phyloP scores from a whole-genome alignment of 257 asterid species.

The Fraxinus anomala region DNA sequence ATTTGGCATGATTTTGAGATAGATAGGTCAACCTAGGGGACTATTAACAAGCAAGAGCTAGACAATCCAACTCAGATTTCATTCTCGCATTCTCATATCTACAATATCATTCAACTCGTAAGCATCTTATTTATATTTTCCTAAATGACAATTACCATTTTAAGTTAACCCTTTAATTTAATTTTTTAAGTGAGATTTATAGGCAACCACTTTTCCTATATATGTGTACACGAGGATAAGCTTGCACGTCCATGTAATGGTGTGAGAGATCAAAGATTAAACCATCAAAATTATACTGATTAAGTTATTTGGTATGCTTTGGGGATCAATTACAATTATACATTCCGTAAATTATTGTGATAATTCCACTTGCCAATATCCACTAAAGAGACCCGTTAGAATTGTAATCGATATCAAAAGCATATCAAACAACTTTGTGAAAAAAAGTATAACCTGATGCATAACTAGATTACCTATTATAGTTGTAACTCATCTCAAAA shows the following conservation, averaged over 20 bases:
- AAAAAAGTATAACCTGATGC: no score
- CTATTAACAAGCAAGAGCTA: not conserved
- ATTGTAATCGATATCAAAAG: not conserved
- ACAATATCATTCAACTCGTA: not conserved
- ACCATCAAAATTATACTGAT: not conserved
- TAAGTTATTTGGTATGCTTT: not conserved
- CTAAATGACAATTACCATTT: not conserved
- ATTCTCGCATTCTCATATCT: not conserved
- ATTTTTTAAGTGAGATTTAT: not conserved
- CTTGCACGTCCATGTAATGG: not conserved
- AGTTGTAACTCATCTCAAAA: not conserved
- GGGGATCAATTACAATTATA: not conserved
- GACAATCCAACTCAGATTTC: not conserved
- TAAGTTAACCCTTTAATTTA: not conserved
- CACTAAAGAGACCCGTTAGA: not conserved
- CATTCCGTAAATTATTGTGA: not conserved
- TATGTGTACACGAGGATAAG: not conserved
- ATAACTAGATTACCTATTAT: not conserved
- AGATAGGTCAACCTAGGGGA: not conserved
- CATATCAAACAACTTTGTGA: not conserved
- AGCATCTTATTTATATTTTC: not conserved
- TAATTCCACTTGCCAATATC: not conserved
- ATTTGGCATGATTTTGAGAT: not conserved
- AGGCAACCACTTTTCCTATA: not conserved
- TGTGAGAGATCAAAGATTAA: not conserved